Evolutionary conservation across 192 early-diverging fungal species (phyloP), one percentile per base, ranked within the genome.

Genomic region (Backusella circina): DNA sequence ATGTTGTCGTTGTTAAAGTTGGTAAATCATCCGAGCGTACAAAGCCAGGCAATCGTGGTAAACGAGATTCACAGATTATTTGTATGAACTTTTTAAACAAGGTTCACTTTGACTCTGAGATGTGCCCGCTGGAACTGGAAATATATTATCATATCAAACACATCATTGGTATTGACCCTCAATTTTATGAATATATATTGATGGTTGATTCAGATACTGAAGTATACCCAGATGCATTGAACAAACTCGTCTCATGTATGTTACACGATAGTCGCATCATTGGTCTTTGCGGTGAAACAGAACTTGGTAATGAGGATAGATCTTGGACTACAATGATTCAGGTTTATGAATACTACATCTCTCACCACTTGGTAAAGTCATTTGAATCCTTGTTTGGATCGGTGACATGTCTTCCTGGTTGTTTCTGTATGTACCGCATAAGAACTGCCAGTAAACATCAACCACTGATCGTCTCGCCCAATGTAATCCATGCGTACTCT

Each of bases 281-380:
- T 79, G 98, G 97, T 21, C 86, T 96, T n/a, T 98, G 96, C 79
- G 98, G 98, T 75, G 98, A 99, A 80, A 99, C 98, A 15, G 87
- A 87, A 74, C 88, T 99, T 75, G 89, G 92, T n/a, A 99, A 98
- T 79, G 95, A 97, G 78, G 91, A 95, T 77, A 86, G 91, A 72
- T 94, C 94, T n/a, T 98, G 94, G 94, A 90, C 94, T 38, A 96
- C 97, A 12, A 96, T 96, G 95, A 98, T 99, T 86, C 97, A 99
- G 77, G 95, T 99, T 41, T 99, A 98, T 77, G 97, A 99, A 84
- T 99, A 99, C 85, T 99, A 94, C 81, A 97, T 99, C 69, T 94
- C 92, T 36, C 97, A 99, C 84, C 95, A 99, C 77, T 84, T 99
- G 81, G 91, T 96, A 65, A 98, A 98, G 84, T 94, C 97, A 0